Percentiles rank a stretch among this genome's conserved stretches.
Evolutionary conservation across 805 yeast species (phyloP).

Genomic region (Starmerella powellii): DNA sequence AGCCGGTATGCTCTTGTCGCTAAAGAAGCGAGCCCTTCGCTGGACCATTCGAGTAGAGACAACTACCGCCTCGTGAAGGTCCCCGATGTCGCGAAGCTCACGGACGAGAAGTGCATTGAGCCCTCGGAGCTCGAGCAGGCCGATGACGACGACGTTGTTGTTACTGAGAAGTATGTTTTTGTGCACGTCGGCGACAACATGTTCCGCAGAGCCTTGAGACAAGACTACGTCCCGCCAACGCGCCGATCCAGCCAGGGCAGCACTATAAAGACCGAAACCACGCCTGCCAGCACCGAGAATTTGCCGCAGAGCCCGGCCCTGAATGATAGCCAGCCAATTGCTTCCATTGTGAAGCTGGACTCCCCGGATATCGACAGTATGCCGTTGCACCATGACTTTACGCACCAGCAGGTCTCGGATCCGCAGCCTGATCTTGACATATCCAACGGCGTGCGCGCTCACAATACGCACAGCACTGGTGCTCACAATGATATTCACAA

Average conservation of each 20-base stretch:
- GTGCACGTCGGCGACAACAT: constrained; percentile 29
- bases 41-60: neutral
- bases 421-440: too few relatives aligned
- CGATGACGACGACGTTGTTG: constrained; percentile 19
- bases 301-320: too few relatives aligned
- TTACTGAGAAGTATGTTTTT: constrained; percentile 24
- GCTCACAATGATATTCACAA: too few relatives aligned
- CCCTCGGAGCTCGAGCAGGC: constrained; percentile 1
- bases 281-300: neutral
- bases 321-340: too few relatives aligned
- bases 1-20: constrained; percentile 15
- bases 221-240: neutral
- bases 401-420: too few relatives aligned
- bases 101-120: neutral
- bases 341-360: too few relatives aligned
- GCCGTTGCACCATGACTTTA: too few relatives aligned
- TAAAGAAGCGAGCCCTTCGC: constrained; percentile 2
- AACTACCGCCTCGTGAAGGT: constrained; percentile 5
- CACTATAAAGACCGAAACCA: neutral
- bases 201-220: constrained; percentile 24
- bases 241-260: neutral
- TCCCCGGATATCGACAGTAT: too few relatives aligned
- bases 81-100: constrained; percentile 4
- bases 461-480: too few relatives aligned
- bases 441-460: too few relatives aligned